phyloP scores from a whole-genome alignment of 1,139 yeast genomes.

The Debaryomycetaceae sp. region DNA sequence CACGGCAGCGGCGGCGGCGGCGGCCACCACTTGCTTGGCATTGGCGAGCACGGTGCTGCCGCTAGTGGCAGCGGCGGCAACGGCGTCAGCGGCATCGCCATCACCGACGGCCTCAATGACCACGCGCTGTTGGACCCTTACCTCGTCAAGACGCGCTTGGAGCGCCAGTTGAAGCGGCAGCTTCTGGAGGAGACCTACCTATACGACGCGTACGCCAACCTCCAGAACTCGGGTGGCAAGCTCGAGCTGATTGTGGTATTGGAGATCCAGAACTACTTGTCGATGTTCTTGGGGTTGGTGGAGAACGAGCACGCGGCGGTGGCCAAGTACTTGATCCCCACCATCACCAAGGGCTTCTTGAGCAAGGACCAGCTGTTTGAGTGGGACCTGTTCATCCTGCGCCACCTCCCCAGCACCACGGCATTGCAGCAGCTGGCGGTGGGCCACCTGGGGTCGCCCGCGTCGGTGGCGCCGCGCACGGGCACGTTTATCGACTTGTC shows the following conservation, averaged over 20 bases:
- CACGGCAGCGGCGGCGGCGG: constrained; percentile 15
- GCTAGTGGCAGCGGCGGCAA: neutral
- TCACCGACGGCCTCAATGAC: constrained; percentile 23
- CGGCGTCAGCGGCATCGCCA: constrained; percentile 2
- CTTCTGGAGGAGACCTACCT: constrained; percentile 79
- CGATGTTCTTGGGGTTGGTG: constrained; percentile 63
- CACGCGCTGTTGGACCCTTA: constrained; percentile 73
- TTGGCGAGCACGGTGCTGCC: constrained; percentile 13
- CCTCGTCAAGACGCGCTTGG: constrained; percentile 65
- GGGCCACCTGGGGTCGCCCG: constrained; percentile 15
- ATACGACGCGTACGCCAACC: constrained; percentile 81
- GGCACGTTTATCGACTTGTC: constrained; percentile 73
- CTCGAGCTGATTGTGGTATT: constrained; percentile 82
- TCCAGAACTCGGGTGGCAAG: constrained; percentile 85
- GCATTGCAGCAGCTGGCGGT: constrained; percentile 3
- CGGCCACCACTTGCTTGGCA: constrained; percentile 8
- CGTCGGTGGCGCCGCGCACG: constrained; percentile 8
- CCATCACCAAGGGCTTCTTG: constrained; percentile 68
- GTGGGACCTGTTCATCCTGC: constrained; percentile 80
- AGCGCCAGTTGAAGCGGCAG: constrained; percentile 72
- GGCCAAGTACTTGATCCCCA: constrained; percentile 60
- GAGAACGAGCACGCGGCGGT: constrained; percentile 68
- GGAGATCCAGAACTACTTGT: constrained; percentile 79
- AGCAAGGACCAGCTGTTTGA: constrained; percentile 76
- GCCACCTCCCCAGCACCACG: constrained; percentile 49